Conservation (phyloP, 495 filamentous ascomycete species). For the Aspergillus cristatus region DNA sequence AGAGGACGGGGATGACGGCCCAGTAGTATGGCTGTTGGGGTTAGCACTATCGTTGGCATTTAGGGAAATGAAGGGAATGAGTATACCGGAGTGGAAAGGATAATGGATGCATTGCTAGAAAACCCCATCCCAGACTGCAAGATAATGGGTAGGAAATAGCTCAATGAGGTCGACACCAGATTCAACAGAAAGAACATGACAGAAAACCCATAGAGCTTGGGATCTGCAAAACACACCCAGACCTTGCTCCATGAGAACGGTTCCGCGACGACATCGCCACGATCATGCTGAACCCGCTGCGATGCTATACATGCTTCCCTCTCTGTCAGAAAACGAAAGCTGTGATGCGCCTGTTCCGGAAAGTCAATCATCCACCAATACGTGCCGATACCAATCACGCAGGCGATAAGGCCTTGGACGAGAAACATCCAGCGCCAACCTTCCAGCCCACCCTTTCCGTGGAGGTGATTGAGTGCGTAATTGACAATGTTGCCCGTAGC, state of each 20-base stretch:
- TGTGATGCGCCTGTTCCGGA: conserved; percentile 54
- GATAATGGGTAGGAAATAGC: conserved; percentile 66
- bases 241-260: conserved; percentile 52
- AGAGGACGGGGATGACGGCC: conserved; percentile 57
- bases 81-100: conserved; percentile 57
- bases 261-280: conserved; percentile 55
- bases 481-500: conserved; percentile 67
- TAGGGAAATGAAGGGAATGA: neutral
- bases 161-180: conserved; percentile 57
- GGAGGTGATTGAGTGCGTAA: conserved; percentile 56
- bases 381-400: conserved; percentile 54
- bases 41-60: conserved; percentile 2
- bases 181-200: conserved; percentile 67
- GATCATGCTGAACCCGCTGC: conserved; percentile 50
- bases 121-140: conserved; percentile 65
- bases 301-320: conserved; percentile 49
- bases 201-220: conserved; percentile 66
- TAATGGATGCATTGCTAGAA: conserved; percentile 52
- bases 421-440: conserved; percentile 77
- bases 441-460: conserved; percentile 49
- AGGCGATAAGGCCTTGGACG: conserved; percentile 58
- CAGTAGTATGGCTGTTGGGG: conserved; percentile 56
- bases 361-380: conserved; percentile 81
- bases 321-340: conserved; percentile 53
- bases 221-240: conserved; percentile 51